Percentiles rank a stretch among this genome's conserved stretches.
Evolutionary conservation across 2,329 filamentous ascomycete species (phyloP).

Genomic region (Periconia sp.): DNA sequence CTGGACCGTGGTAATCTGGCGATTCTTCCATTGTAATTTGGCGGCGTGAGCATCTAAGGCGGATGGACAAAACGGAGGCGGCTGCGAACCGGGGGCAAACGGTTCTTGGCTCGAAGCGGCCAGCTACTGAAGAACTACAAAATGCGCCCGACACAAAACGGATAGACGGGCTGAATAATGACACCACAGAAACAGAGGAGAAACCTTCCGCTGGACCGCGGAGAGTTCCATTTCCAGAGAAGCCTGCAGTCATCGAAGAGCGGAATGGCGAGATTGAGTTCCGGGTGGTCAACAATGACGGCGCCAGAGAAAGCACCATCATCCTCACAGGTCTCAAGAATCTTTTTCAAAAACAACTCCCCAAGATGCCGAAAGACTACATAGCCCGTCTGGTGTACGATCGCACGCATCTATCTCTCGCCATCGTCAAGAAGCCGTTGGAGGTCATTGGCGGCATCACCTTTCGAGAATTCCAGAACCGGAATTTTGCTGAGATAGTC

Average conservation of each 20-base stretch:
- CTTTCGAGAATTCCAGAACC: constrained; percentile 88
- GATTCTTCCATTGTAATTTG: neutral
- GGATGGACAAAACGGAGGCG: constrained; percentile 1
- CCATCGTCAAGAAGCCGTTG: constrained; percentile 93
- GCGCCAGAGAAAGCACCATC: constrained; percentile 81
- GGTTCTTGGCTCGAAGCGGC: constrained; percentile 3
- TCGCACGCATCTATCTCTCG: constrained; percentile 91
- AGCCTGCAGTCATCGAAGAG: constrained; percentile 88
- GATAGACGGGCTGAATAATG: neutral
- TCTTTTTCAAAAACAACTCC: constrained; percentile 97
- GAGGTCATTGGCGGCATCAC: constrained; percentile 95
- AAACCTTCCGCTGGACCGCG: neutral
- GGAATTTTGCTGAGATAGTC: constrained; percentile 95
- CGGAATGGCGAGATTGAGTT: constrained; percentile 94
- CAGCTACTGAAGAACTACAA: constrained; percentile 2
- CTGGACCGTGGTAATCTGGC: neutral
- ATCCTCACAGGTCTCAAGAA: constrained; percentile 95
- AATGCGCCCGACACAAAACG: constrained; percentile 3
- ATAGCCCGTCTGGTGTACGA: constrained; percentile 97
- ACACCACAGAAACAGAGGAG: neutral
- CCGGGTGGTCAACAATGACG: constrained; percentile 96
- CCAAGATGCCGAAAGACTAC: constrained; percentile 99
- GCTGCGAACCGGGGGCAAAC: neutral
- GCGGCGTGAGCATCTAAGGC: neutral
- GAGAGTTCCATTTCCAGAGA: constrained; percentile 4